These are phyloP conservation scores for Sugiyamaella paludigena DNA, from an alignment of 1,139 yeast genomes.

Conservation along the genomic window DNA sequence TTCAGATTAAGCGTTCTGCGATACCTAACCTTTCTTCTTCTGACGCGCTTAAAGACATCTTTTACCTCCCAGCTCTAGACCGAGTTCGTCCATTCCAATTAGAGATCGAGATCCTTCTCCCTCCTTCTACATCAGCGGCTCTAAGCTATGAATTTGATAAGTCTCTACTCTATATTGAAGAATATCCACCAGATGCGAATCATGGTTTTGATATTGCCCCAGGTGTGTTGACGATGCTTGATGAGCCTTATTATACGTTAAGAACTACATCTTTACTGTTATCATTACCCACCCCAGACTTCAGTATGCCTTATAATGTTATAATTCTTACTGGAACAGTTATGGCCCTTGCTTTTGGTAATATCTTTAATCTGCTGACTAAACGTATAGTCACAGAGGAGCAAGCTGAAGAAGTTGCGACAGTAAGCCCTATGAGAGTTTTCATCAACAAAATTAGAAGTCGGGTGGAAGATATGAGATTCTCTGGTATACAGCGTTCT, in stretches of 20 bases:
- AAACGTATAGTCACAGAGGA: conserved; percentile 76
- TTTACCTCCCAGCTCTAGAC: conserved; percentile 76
- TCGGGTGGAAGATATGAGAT: neutral
- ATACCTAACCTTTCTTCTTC: conserved; percentile 21
- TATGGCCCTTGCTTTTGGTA: conserved; percentile 89
- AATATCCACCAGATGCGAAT: conserved; percentile 98
- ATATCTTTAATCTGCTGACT: conserved; percentile 72
- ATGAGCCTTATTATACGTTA: conserved; percentile 39
- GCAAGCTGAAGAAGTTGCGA: conserved; percentile 53
- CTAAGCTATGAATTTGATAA: conserved; percentile 83
- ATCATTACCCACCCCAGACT: conserved; percentile 94
- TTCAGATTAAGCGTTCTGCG: conserved; percentile 23
- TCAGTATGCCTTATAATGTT: conserved; percentile 98
- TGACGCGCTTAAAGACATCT: conserved; percentile 47
- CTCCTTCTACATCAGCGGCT: conserved; percentile 60
- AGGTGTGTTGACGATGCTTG: conserved; percentile 60
- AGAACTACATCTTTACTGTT: conserved; percentile 84
- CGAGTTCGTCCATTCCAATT: conserved; percentile 79
- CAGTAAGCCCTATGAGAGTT: conserved; percentile 24
- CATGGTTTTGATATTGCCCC: conserved; percentile 96
- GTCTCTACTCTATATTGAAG: conserved; percentile 76
- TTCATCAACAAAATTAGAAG: conserved; percentile 14
- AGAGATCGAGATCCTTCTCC: conserved; percentile 64
- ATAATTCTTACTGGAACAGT: conserved; percentile 91
- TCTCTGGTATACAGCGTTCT: too few relatives aligned